A percentile compares a stretch with the other conserved stretches of the same genome.
Conservation (phyloP, 352 stramenopile species). For the Phytophthora melonis region DNA sequence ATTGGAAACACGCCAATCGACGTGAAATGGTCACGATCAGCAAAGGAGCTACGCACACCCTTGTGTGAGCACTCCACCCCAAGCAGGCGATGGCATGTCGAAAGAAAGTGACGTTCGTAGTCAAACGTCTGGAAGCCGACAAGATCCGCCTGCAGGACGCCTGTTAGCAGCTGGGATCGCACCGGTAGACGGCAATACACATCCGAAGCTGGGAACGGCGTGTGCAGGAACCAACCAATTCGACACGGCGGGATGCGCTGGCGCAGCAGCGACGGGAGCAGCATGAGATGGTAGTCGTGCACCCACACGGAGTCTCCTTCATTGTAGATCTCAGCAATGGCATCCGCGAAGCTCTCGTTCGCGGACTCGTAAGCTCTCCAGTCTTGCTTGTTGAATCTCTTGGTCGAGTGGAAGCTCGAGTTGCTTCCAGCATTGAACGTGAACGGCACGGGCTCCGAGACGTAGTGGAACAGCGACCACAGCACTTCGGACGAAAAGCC, state of each 20-base stretch:
- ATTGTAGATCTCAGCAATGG: constrained; percentile 88
- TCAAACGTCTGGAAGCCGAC: constrained; percentile 92
- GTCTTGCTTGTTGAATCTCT: constrained; percentile 90
- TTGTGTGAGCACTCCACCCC: constrained; percentile 79
- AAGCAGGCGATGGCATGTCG: constrained; percentile 80
- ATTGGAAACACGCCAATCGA: constrained; percentile 90
- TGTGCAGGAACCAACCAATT: constrained; percentile 92
- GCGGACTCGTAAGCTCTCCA: constrained; percentile 91
- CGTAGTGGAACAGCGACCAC: constrained; percentile 94
- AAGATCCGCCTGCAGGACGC: constrained; percentile 86
- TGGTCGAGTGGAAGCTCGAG: constrained; percentile 60
- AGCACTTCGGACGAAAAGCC: constrained; percentile 92
- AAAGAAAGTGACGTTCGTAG: constrained; percentile 90
- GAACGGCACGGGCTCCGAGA: constrained; percentile 75
- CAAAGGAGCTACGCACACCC: constrained; percentile 74
- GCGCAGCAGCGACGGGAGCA: constrained; percentile 85
- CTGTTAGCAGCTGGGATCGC: constrained; percentile 75
- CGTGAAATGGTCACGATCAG: constrained; percentile 86
- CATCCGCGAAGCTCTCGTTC: constrained; percentile 88
- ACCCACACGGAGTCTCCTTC: constrained; percentile 91
- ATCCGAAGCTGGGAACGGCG: constrained; percentile 87
- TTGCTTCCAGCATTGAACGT: constrained; percentile 48
- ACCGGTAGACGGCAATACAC: constrained; percentile 89
- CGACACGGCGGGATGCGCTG: constrained; percentile 74
- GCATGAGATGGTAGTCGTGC: constrained; percentile 93